Evolutionary conservation across 2,329 filamentous ascomycete genomes (phyloP).

Genomic region (Thyridium curvatum): DNA sequence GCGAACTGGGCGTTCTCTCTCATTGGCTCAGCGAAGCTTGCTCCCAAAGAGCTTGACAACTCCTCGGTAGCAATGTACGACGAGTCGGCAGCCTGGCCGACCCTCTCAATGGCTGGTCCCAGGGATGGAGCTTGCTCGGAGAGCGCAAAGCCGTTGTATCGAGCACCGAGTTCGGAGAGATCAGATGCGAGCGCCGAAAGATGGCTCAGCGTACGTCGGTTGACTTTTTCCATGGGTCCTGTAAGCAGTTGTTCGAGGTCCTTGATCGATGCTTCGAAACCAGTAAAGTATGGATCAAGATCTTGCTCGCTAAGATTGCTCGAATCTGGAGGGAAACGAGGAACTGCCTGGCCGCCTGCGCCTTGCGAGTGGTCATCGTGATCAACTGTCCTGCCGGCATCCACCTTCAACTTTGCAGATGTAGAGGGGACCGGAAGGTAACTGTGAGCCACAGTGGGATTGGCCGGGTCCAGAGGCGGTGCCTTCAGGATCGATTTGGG

Average conservation of each 20-base stretch:
- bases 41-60: conserved; percentile 78
- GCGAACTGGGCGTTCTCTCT: conserved; percentile 96
- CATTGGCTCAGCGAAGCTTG: conserved; percentile 96
- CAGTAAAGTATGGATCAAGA: conserved; percentile 90
- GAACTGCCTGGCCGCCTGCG: conserved; percentile 52
- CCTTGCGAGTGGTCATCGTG: conserved; percentile 20
- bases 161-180: conserved; percentile 86
- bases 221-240: conserved; percentile 95
- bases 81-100: conserved; percentile 90
- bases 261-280: conserved; percentile 86
- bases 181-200: conserved; percentile 79
- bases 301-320: conserved; percentile 79
- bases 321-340: conserved; percentile 75
- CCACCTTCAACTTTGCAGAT: conserved; percentile 77
- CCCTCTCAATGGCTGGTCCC: conserved; percentile 85
- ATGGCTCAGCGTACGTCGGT: conserved; percentile 81
- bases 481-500: conserved; percentile 93
- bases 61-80: conserved; percentile 96
- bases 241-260: conserved; percentile 84
- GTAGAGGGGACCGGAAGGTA: conserved; percentile 81
- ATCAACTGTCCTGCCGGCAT: conserved; percentile 22
- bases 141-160: conserved; percentile 93
- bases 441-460: conserved; percentile 78
- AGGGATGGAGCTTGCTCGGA: conserved; percentile 87
- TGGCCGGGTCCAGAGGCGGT: conserved; percentile 91